A percentile compares a stretch with the other conserved stretches of the same genome.
phyloP scores from a whole-genome alignment of 352 stramenopile species.

The Globisporangium nagaii region DNA sequence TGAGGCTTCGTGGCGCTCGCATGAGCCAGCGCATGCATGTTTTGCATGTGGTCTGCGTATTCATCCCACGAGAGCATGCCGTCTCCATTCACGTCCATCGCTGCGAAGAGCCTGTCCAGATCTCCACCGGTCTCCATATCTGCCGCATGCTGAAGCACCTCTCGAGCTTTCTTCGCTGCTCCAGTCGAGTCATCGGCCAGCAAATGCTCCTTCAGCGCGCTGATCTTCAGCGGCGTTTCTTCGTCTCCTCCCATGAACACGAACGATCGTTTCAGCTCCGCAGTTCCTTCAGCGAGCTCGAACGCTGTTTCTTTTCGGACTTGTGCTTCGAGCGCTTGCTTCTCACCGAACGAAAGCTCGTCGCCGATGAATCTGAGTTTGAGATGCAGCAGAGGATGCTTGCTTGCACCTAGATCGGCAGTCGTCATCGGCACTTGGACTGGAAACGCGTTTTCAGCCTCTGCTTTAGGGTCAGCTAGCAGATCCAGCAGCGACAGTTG shows the following conservation, averaged over 20 bases:
- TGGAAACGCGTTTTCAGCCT: not conserved
- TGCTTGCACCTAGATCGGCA: not conserved
- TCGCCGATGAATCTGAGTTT: constrained; percentile 17
- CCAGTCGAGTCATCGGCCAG: not conserved
- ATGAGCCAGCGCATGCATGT: constrained; percentile 31
- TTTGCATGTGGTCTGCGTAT: constrained; percentile 46
- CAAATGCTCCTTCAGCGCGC: constrained; percentile 21
- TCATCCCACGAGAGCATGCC: constrained; percentile 48
- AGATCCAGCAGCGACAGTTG: constrained; percentile 19
- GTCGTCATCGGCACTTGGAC: constrained; percentile 6
- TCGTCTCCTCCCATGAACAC: constrained; percentile 29
- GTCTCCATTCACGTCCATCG: constrained; percentile 51
- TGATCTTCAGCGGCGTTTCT: constrained; percentile 23
- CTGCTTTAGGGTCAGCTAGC: constrained; percentile 6
- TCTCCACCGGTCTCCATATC: constrained; percentile 30
- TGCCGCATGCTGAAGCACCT: constrained; percentile 32
- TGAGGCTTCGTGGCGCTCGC: constrained; percentile 12
- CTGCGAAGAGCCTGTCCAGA: constrained; percentile 32
- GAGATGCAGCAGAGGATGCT: constrained; percentile 5
- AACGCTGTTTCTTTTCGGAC: constrained; percentile 16
- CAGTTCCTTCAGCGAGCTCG: constrained; percentile 31
- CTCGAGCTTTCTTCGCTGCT: not conserved
- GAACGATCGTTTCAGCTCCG: constrained; percentile 38
- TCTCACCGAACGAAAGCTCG: constrained; percentile 17
- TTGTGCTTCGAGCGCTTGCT: constrained; percentile 13